Base-by-base conservation (phyloP, 306 rosid genomes). In the Astragalus glycyphyllos region DNA sequence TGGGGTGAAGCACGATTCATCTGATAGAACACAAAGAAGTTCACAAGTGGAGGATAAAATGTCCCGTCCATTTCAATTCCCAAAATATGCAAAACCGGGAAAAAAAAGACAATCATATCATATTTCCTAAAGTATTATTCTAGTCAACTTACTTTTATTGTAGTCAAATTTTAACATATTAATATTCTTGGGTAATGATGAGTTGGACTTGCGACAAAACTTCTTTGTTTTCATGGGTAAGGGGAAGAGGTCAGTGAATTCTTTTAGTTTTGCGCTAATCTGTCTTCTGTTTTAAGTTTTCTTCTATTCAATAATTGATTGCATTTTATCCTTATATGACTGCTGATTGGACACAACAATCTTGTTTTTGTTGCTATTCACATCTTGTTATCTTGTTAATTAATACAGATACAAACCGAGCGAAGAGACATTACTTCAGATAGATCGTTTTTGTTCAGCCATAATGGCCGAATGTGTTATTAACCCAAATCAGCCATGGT, bases 381-480 rank as follows among this genome's bases (percentile, higher is more conserved):
- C 47, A 41, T 23, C 69, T 76, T 78, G 80, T 73, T 51, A 41
- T 23, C 69, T 76, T 78, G 80, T 73, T 51, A 23, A 35, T 69
- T 47, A 38, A 42, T 82, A 54, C 89, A 95, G 99, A 79, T 95
- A 95, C 81, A 95, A 87, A 86, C 96, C 99, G 29, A 84, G 90
- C 14, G 93, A 85, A 84, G 99, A 95, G 76, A 91, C 97, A 35
- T 82, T 95, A 79, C 79, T 85, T 82, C 97, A 87, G 84, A 87
- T 95, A 68, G 99, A 91, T 84, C 96, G 96, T 31, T 95, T 95
- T 88, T 95, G 99, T 83, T 82, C 92, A 82, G 88, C 85, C 79
- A 84, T 86, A 72, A 87, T 95, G 80, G 79, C 88, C 12, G 99
- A 95, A 73, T 89, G 93, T 76, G 87, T 87, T 84, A 73, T 81